Evolutionary conservation across 2,329 filamentous ascomycete genomes (phyloP).

Genomic region (Purpureocillium takamizusanense): DNA sequence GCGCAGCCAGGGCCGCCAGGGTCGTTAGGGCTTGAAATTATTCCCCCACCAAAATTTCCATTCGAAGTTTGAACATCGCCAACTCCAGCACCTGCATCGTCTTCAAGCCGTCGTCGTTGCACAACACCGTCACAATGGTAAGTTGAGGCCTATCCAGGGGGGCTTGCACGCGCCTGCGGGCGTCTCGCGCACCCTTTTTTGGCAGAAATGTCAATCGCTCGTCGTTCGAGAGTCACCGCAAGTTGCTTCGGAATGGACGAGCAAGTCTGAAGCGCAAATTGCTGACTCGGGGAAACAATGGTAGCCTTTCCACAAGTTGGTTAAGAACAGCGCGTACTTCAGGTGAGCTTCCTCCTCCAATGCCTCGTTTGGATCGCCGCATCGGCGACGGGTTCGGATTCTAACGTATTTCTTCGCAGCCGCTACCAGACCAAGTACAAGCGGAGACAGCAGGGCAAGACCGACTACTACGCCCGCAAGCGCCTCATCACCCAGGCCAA

Average conservation of each 20-base stretch:
- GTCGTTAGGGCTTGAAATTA: constrained; percentile 31
- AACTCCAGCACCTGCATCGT: constrained; percentile 25
- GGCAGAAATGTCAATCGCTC: constrained; percentile 38
- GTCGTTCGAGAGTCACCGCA: constrained; percentile 68
- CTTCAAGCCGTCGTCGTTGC: constrained; percentile 30
- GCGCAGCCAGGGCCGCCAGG: constrained; percentile 12
- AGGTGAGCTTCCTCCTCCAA: constrained; percentile 53
- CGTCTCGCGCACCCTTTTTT: constrained; percentile 12
- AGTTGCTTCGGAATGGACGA: constrained; percentile 85
- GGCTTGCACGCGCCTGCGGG: not conserved
- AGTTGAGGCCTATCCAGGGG: constrained; percentile 40
- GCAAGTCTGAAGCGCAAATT: constrained; percentile 95
- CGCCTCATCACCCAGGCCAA: constrained; percentile 99
- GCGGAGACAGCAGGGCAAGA: constrained; percentile 92
- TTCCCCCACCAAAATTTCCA: constrained; percentile 29
- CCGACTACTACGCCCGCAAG: constrained; percentile 99
- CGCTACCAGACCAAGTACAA: constrained; percentile 99
- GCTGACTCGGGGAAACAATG: constrained; percentile 77
- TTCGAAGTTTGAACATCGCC: constrained; percentile 16
- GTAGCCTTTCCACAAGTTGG: constrained; percentile 84
- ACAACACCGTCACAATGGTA: constrained; percentile 59
- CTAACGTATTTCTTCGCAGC: constrained; percentile 41
- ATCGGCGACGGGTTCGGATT: not conserved
- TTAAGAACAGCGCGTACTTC: constrained; percentile 99
- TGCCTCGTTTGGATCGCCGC: not conserved